Percentiles rank a stretch among this genome's conserved stretches.
These are phyloP conservation scores for Zygnema circumcarinatum DNA, from an alignment of 139 green algal species.

Conservation along the genomic window DNA sequence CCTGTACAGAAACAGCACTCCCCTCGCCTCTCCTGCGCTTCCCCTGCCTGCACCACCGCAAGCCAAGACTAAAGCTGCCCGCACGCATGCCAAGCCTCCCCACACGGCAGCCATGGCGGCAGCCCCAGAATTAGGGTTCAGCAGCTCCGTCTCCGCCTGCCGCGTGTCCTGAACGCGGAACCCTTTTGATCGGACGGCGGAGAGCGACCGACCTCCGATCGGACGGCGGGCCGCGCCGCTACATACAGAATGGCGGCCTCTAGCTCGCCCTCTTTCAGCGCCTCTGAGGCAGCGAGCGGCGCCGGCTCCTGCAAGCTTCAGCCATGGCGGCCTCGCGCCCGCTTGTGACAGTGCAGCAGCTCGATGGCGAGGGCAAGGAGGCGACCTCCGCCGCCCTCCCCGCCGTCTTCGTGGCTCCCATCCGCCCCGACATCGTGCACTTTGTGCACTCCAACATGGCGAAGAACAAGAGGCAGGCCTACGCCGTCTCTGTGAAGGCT, in stretches of 20 bases:
- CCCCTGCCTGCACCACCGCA: too few relatives aligned
- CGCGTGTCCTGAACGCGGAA: too few relatives aligned
- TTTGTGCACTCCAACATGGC: constrained; percentile 90
- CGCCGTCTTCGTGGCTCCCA: constrained; percentile 88
- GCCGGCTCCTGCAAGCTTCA: background rate
- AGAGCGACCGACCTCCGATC: too few relatives aligned
- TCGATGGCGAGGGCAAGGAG: constrained; percentile 65
- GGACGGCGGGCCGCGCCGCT: background rate
- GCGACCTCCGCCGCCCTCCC: constrained; percentile 81
- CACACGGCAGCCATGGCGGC: too few relatives aligned
- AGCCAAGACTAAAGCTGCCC: too few relatives aligned
- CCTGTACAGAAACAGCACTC: too few relatives aligned
- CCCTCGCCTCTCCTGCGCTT: too few relatives aligned
- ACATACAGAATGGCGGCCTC: background rate
- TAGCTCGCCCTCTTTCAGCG: background rate
- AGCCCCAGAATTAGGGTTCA: too few relatives aligned
- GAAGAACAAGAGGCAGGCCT: constrained; percentile 98
- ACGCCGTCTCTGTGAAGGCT: constrained; percentile 90
- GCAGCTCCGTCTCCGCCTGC: too few relatives aligned
- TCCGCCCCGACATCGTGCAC: constrained; percentile 90
- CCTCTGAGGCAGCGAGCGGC: background rate
- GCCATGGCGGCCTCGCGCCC: constrained; percentile 71
- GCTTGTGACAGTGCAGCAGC: constrained; percentile 85
- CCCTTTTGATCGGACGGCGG: too few relatives aligned
- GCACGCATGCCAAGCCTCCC: too few relatives aligned